These are phyloP conservation scores for Onygenales sp. DNA, from an alignment of 2,329 filamentous ascomycete species.

Conservation along the genomic window DNA sequence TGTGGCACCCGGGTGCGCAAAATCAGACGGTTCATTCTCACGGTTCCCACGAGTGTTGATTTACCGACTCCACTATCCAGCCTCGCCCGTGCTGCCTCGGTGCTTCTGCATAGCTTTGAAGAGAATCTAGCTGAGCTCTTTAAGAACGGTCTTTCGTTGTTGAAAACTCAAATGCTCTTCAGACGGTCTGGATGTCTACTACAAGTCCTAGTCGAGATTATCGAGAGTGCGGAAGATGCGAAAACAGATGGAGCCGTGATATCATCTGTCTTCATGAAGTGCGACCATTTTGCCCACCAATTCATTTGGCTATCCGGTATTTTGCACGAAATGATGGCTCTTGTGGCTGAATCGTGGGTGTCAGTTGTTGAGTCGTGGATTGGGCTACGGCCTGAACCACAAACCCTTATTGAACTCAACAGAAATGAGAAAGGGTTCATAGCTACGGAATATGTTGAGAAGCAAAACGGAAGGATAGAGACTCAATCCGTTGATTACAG, in stretches of 20 bases:
- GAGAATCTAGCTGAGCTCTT: slow-evolving; percentile 21
- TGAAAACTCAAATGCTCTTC: slow-evolving; percentile 30
- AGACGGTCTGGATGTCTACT: slow-evolving; percentile 29
- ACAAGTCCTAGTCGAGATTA: slow-evolving; percentile 25
- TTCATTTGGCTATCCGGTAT: slow-evolving; percentile 53
- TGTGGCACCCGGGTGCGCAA: slow-evolving; percentile 30
- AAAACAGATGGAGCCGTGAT: slow-evolving; percentile 52
- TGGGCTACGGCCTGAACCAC: slow-evolving; percentile 53
- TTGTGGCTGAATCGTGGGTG: slow-evolving; percentile 57
- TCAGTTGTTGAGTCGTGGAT: slow-evolving; percentile 65
- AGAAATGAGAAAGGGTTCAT: slow-evolving; percentile 51
- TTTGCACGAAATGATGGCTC: slow-evolving; percentile 56
- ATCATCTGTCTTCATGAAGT: slow-evolving; percentile 52
- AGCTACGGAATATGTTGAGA: slow-evolving; percentile 50
- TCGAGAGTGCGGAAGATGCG: slow-evolving; percentile 37
- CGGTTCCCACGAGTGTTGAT: slow-evolving; percentile 17
- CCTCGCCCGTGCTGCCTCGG: slow-evolving; percentile 23
- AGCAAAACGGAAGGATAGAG: slow-evolving; percentile 49
- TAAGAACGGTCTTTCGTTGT: slow-evolving; percentile 20
- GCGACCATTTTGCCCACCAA: slow-evolving; percentile 55
- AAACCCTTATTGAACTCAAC: slow-evolving; percentile 41
- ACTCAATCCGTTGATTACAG: slow-evolving; percentile 55
- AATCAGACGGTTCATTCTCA: slow-evolving; percentile 25
- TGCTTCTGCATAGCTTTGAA: slow-evolving; percentile 29
- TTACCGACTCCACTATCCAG: slow-evolving; percentile 25